Conservation (phyloP, 495 filamentous ascomycete species). For the Acidomyces sp. region DNA sequence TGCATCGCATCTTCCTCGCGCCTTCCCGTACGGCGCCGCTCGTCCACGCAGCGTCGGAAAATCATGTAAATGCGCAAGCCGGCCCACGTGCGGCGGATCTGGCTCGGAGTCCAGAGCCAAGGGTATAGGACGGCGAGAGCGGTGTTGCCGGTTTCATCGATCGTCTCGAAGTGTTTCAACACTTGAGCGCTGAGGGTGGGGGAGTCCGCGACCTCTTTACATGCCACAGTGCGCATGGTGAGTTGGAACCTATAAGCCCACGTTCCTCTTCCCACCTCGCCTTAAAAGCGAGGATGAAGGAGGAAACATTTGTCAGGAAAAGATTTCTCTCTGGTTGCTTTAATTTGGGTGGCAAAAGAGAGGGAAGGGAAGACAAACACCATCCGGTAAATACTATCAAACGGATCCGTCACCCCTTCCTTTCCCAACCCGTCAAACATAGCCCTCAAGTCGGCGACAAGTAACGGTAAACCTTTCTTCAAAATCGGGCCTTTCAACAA, state of each 20-base stretch:
- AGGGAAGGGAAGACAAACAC: too few relatives aligned
- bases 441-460: conserved; percentile 26
- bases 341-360: too few relatives aligned
- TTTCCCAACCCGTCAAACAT: conserved; percentile 21
- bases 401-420: conserved; percentile 30
- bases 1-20: conserved; percentile 36
- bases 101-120: conserved; percentile 26
- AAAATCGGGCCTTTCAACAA: conserved; percentile 18
- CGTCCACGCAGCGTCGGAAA: conserved; percentile 30
- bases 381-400: conserved; percentile 30
- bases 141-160: conserved; percentile 23
- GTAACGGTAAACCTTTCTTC: conserved; percentile 21
- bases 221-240: conserved; percentile 26
- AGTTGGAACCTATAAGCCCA: too few relatives aligned
- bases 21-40: conserved; percentile 27
- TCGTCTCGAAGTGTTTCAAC: conserved; percentile 28
- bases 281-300: too few relatives aligned
- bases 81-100: conserved; percentile 25
- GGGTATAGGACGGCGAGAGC: conserved; percentile 28
- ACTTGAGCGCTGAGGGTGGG: conserved; percentile 24
- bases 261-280: too few relatives aligned
- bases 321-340: too few relatives aligned
- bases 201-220: conserved; percentile 33
- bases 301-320: too few relatives aligned
- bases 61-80: conserved; percentile 32